Percentiles rank a stretch among this genome's conserved stretches.
phyloP scores from a whole-genome alignment of 192 early-diverging fungal genomes.

The Phycomyces nitens region DNA sequence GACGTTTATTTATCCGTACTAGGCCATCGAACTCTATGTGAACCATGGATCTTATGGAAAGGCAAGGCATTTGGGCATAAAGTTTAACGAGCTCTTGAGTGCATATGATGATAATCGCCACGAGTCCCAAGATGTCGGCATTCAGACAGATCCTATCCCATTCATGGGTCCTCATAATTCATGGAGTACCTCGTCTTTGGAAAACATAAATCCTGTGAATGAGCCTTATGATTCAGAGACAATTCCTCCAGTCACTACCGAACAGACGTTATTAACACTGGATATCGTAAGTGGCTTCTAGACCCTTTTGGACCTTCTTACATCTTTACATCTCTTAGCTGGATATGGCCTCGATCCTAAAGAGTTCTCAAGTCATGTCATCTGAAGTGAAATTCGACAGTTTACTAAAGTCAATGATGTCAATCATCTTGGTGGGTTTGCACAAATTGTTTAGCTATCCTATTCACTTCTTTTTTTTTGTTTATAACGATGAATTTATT shows the following conservation, averaged over 20 bases:
- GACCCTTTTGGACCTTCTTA: too few species aligned
- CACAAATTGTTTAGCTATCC: not conserved
- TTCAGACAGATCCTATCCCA: slow-evolving; percentile 31
- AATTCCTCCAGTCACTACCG: slow-evolving; percentile 21
- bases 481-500: not conserved
- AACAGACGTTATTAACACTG: slow-evolving; percentile 27
- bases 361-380: slow-evolving; percentile 36
- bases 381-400: slow-evolving; percentile 37
- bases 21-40: slow-evolving; percentile 20
- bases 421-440: slow-evolving; percentile 21
- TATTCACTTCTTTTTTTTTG: not conserved
- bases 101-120: slow-evolving; percentile 22
- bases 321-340: not conserved
- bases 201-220: slow-evolving; percentile 6
- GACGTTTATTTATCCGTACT: not conserved
- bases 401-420: slow-evolving; percentile 34
- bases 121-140: slow-evolving; percentile 15
- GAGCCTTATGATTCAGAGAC: slow-evolving; percentile 17
- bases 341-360: slow-evolving; percentile 35
- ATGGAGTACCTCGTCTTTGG: slow-evolving; percentile 21
- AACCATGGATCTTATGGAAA: slow-evolving; percentile 30
- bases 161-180: slow-evolving; percentile 17
- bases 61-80: slow-evolving; percentile 17
- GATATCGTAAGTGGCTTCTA: slow-evolving; percentile 21
- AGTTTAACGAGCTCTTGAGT: slow-evolving; percentile 11